A percentile compares a stretch with the other conserved stretches of the same genome.
Conservation (phyloP, 2,329 filamentous ascomycete genomes). For the Aspergillus tubingensis region DNA sequence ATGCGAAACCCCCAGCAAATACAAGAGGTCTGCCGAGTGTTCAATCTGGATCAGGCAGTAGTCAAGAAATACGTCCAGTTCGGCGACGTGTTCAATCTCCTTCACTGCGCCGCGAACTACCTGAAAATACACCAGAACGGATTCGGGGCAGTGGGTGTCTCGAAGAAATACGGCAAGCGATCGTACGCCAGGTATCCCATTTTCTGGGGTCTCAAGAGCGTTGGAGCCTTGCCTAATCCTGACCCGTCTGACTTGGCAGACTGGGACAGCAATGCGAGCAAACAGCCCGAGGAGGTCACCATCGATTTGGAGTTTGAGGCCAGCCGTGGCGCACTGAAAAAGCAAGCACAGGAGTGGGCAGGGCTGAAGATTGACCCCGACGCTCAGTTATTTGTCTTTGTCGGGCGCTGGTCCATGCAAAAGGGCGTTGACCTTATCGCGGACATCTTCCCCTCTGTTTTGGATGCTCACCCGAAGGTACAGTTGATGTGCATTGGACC, state of each 20-base stretch:
- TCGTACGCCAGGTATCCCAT: slow-evolving; percentile 67
- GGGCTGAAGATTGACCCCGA: slow-evolving; percentile 60
- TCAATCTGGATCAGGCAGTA: slow-evolving; percentile 59
- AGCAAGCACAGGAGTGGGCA: slow-evolving; percentile 67
- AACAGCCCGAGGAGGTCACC: slow-evolving; percentile 52
- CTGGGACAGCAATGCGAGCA: slow-evolving; percentile 55
- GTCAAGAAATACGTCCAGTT: slow-evolving; percentile 65
- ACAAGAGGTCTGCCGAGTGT: slow-evolving; percentile 64
- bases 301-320: slow-evolving; percentile 59
- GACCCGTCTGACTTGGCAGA: slow-evolving; percentile 57
- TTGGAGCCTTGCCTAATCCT: slow-evolving; percentile 65
- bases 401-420: slow-evolving; percentile 68
- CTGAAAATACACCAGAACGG: slow-evolving; percentile 67
- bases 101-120: slow-evolving; percentile 65
- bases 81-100: slow-evolving; percentile 67
- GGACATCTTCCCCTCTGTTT: slow-evolving; percentile 64
- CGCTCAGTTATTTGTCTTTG: slow-evolving; percentile 67
- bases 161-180: slow-evolving; percentile 67
- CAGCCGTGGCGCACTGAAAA: slow-evolving; percentile 53
- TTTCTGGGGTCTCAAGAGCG: slow-evolving; percentile 65
- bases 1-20: slow-evolving; percentile 62
- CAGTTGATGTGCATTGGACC: slow-evolving; percentile 65
- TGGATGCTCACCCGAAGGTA: slow-evolving; percentile 60
- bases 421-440: slow-evolving; percentile 69
- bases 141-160: slow-evolving; percentile 67